Conservation (phyloP, 2,329 filamentous ascomycete genomes). For the Paracorniculantispora psalliotae region DNA sequence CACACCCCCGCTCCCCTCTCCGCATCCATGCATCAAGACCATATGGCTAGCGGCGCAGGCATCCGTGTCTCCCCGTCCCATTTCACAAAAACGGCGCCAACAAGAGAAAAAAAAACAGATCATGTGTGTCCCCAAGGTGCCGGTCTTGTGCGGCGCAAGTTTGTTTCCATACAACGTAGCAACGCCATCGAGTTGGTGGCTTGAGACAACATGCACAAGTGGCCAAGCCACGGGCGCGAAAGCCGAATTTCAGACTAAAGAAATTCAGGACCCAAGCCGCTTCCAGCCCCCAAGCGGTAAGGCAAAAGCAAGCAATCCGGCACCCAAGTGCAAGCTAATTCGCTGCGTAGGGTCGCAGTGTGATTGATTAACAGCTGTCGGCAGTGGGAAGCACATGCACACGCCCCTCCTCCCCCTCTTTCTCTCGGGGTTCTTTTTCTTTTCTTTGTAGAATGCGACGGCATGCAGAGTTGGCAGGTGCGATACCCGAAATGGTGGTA, state of each 20-base stretch:
- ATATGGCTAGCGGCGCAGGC: neutral
- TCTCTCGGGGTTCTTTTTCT: neutral
- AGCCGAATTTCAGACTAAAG: too few relatives aligned
- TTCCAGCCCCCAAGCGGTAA: neutral
- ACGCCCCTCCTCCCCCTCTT: neutral
- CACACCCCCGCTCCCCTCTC: neutral
- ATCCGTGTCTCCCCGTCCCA: slow-evolving; percentile 8
- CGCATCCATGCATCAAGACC: neutral
- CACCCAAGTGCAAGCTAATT: neutral
- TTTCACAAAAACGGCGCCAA: too few relatives aligned
- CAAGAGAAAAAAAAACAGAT: neutral
- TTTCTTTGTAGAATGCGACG: neutral
- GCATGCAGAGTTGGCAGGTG: neutral
- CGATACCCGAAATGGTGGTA: neutral
- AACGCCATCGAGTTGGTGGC: neutral
- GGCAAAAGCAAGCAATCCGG: neutral
- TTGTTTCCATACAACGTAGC: neutral
- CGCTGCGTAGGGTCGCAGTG: too few relatives aligned
- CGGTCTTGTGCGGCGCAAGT: neutral
- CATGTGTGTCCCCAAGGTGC: slow-evolving; percentile 2
- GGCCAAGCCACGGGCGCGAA: neutral
- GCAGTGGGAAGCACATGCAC: slow-evolving; percentile 1
- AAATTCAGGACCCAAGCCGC: too few relatives aligned
- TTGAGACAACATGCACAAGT: neutral
- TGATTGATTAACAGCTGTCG: neutral